Percentiles rank a stretch among this genome's conserved stretches.
These are phyloP conservation scores for Verruconis gallopava DNA, from an alignment of 2,329 filamentous ascomycete species.

Conservation along the genomic window DNA sequence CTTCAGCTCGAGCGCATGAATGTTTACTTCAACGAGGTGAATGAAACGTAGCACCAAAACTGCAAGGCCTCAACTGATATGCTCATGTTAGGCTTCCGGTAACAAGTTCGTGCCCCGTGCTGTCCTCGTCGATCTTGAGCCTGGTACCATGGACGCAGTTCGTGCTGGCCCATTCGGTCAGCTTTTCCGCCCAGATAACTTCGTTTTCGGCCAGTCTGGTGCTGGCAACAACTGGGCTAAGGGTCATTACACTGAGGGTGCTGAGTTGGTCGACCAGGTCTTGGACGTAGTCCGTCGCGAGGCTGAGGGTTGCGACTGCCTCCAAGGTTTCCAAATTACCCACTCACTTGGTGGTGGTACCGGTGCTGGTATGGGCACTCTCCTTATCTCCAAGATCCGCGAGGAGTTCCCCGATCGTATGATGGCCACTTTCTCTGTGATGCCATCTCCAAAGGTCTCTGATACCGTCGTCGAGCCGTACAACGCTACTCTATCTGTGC, in stretches of 20 bases:
- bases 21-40: slow-evolving; percentile 94
- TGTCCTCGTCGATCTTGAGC: slow-evolving; percentile 98
- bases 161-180: slow-evolving; percentile 95
- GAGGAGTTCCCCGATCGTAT: slow-evolving; percentile 99
- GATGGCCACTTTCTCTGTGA: slow-evolving; percentile 99
- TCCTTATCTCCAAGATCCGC: slow-evolving; percentile 99
- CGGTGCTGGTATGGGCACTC: slow-evolving; percentile 99
- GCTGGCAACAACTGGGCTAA: slow-evolving; percentile 99
- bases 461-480: slow-evolving; percentile 99
- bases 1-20: slow-evolving; percentile 99
- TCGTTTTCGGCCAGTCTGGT: slow-evolving; percentile 98
- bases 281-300: slow-evolving; percentile 97
- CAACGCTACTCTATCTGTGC: slow-evolving; percentile 97
- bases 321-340: slow-evolving; percentile 99
- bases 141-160: slow-evolving; percentile 98
- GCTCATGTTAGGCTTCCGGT: slow-evolving; percentile 56
- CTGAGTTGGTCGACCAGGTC: slow-evolving; percentile 95
- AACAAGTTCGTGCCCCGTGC: slow-evolving; percentile 99
- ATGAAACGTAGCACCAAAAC: slow-evolving; percentile 10
- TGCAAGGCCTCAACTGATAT: slow-evolving; percentile 9
- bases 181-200: slow-evolving; percentile 99
- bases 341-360: slow-evolving; percentile 99
- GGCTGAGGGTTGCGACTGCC: slow-evolving; percentile 97
- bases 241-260: slow-evolving; percentile 99
- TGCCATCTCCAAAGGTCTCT: slow-evolving; percentile 97